Base-by-base conservation (phyloP, 2,329 filamentous ascomycete species). In the Sporothrix phasma region DNA sequence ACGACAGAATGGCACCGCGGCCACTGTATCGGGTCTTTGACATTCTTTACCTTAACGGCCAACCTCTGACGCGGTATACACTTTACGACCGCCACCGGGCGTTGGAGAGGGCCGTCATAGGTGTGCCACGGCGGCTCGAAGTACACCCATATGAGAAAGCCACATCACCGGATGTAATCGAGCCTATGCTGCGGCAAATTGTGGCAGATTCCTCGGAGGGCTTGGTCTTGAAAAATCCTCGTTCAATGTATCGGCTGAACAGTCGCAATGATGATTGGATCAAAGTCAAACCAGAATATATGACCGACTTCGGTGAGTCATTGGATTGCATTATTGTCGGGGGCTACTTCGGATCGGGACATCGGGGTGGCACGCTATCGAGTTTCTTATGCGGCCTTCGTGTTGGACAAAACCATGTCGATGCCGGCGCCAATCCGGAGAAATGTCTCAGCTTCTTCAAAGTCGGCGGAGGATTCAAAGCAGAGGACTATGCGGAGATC, bases 281-380 rank as follows among this genome's bases (percentile, higher is more conserved):
- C 76, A 99, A 99, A 73, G 92, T 99, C 8, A 99, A 99, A 71
- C 94, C 94, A 1, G 94, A 99, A 68, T 99, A 99, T 74, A 97
- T 97, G 92, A 87, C 87, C 2, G 93, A 96, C 67, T 96, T 94
- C 73, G 94, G 94, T 66, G 93, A 97, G 75, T 90, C 88, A 0
- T 84, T 99, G 3, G 94, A 99, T 73, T 91, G 92, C 68, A 78
- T 97, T 15, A 81, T 99, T 17, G 85, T 99, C 62, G 94, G 93
- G 63, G 94, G 91, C 8, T 97, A 96, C 76, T 99, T 90, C 73
- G 94, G 94, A 15, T 90, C 89, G 34, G 94, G 94, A 0, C 85
- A 84, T 64, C 85, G 94, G 56, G 94, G 94, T 58, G 94, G 93
- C 46, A 84, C 77, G 1, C 78, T 97, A 3, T 91, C 92, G 0